Conservation (phyloP, 2,329 filamentous ascomycete species). For the Rutstroemia sp. region DNA sequence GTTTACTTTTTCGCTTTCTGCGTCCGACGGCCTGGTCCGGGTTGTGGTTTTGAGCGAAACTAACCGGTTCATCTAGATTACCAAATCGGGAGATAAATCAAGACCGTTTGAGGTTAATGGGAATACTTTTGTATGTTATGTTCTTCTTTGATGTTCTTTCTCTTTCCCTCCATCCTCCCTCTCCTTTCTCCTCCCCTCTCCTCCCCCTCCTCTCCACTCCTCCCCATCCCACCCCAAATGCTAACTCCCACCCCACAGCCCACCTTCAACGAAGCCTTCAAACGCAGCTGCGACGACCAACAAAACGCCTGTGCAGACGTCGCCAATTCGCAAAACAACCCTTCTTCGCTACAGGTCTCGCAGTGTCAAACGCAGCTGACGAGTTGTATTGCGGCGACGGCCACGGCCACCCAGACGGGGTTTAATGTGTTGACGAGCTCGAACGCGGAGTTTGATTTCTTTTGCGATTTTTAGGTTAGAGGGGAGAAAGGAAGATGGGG, state of each 20-base stretch:
- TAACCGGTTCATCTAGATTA: background rate
- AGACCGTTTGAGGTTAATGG: slow-evolving; percentile 1
- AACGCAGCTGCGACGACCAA: background rate
- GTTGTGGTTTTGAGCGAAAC: background rate
- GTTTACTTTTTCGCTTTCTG: background rate
- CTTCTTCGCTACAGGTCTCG: background rate
- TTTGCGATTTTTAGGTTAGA: slow-evolving; percentile 3
- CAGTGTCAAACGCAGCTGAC: background rate
- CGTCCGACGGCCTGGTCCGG: background rate
- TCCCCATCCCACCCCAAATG: background rate
- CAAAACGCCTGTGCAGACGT: background rate
- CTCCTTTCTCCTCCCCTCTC: background rate
- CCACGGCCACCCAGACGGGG: background rate
- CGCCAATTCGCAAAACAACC: background rate
- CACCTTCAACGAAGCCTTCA: background rate
- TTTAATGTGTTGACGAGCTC: slow-evolving; percentile 5
- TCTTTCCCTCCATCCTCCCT: background rate
- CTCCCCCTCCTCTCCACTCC: background rate
- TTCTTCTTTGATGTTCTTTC: background rate
- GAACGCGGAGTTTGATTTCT: slow-evolving; percentile 8
- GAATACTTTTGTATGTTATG: slow-evolving; percentile 3
- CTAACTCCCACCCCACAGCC: background rate
- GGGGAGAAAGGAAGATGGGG: background rate
- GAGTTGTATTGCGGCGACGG: background rate
- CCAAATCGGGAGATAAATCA: slow-evolving; percentile 1